These are phyloP conservation scores for Gracilaria vermiculophylla DNA, from an alignment of 23 red algal species.

Conservation along the genomic window DNA sequence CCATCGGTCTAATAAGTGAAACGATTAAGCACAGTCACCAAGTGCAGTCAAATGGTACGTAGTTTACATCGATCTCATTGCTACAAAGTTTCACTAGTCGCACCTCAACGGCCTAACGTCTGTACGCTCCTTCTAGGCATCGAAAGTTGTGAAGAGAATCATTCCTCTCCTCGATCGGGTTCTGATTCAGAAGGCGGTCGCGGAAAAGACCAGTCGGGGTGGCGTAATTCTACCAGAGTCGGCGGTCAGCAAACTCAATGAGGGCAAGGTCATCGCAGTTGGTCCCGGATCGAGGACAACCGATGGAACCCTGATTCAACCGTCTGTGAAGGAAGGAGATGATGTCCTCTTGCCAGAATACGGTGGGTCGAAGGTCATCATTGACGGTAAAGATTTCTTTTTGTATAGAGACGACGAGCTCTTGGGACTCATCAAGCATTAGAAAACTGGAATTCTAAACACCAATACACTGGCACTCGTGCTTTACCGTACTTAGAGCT, in stretches of 20 bases:
- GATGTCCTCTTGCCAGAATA: slow-evolving; percentile 91
- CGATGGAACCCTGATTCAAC: slow-evolving; percentile 71
- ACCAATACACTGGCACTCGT: too few species aligned
- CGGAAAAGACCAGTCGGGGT: slow-evolving; percentile 81
- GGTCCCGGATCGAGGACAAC: slow-evolving; percentile 75
- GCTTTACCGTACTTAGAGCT: neutral
- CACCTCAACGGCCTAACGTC: neutral
- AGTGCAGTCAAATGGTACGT: neutral
- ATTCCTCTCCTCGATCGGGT: slow-evolving; percentile 92
- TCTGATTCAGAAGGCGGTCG: slow-evolving; percentile 81
- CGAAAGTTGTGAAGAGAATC: slow-evolving; percentile 43
- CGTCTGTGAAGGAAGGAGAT: slow-evolving; percentile 82
- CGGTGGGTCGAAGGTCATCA: slow-evolving; percentile 80
- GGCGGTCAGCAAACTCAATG: slow-evolving; percentile 81
- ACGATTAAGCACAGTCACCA: neutral
- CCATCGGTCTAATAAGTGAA: neutral
- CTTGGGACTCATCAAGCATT: slow-evolving; percentile 59
- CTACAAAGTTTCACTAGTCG: neutral
- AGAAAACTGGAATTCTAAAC: too few species aligned
- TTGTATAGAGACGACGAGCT: slow-evolving; percentile 94
- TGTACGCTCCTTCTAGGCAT: neutral
- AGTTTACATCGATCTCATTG: neutral
- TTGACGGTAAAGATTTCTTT: slow-evolving; percentile 92
- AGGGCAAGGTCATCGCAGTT: slow-evolving; percentile 89
- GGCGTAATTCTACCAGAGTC: slow-evolving; percentile 90